These are phyloP conservation scores for Alternaria arbusti DNA, from an alignment of 2,329 filamentous ascomycete genomes.

Conservation along the genomic window DNA sequence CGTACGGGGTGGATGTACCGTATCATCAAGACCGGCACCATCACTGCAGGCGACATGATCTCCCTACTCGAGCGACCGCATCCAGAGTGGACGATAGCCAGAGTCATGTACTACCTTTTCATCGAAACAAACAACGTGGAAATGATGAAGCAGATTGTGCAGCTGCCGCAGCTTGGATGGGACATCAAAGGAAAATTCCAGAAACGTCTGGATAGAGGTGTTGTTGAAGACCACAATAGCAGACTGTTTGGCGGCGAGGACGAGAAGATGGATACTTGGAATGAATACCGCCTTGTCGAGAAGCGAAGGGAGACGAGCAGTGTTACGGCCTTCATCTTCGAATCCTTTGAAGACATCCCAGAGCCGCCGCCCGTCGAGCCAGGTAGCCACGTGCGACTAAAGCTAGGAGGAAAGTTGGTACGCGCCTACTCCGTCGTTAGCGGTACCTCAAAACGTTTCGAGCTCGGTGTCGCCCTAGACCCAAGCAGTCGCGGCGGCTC, in stretches of 20 bases:
- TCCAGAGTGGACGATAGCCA: conserved; percentile 68
- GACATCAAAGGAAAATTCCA: conserved; percentile 61
- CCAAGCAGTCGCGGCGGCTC: conserved; percentile 66
- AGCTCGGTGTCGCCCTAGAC: conserved; percentile 65
- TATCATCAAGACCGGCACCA: conserved; percentile 61
- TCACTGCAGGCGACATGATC: conserved; percentile 65
- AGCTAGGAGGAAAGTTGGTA: conserved; percentile 62
- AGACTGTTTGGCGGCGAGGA: conserved; percentile 36
- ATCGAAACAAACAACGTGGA: conserved; percentile 57
- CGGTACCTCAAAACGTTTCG: conserved; percentile 58
- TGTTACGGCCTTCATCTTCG: conserved; percentile 61
- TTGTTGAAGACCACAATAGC: conserved; percentile 38
- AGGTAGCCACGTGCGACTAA: conserved; percentile 64
- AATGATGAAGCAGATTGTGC: conserved; percentile 53
- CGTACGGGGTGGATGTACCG: conserved; percentile 73
- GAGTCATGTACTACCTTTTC: conserved; percentile 68
- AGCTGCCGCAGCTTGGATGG: conserved; percentile 57
- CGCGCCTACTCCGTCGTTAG: conserved; percentile 67
- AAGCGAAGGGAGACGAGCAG: conserved; percentile 60
- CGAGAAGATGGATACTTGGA: conserved; percentile 43
- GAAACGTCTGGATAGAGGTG: conserved; percentile 58
- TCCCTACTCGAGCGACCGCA: conserved; percentile 61
- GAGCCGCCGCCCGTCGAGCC: conserved; percentile 44
- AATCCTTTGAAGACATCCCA: conserved; percentile 50
- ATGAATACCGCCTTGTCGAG: conserved; percentile 53